Conservation (phyloP, 495 filamentous ascomycete species). For the Niebla homalea region DNA sequence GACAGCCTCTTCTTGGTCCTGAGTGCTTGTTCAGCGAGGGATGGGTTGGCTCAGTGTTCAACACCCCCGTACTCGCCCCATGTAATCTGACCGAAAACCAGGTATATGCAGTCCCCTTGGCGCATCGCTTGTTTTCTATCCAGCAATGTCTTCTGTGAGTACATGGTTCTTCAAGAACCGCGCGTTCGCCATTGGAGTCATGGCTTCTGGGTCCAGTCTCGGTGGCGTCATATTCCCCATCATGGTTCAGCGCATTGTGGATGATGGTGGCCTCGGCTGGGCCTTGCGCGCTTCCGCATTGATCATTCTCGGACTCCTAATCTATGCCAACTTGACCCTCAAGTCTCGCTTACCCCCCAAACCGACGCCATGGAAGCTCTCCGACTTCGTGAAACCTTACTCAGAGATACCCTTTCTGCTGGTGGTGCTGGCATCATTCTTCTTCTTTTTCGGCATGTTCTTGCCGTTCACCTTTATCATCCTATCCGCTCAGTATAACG, state of each 20-base stretch:
- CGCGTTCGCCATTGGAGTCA: slow-evolving; percentile 47
- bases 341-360: slow-evolving; percentile 48
- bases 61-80: neutral
- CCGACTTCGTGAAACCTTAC: slow-evolving; percentile 47
- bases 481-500: slow-evolving; percentile 39
- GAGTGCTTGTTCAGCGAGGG: too few species aligned
- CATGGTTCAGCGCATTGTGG: slow-evolving; percentile 53
- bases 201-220: slow-evolving; percentile 51
- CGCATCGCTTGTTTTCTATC: slow-evolving; percentile 49
- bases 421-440: slow-evolving; percentile 24
- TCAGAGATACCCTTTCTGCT: slow-evolving; percentile 31
- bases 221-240: slow-evolving; percentile 43
- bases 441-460: slow-evolving; percentile 62
- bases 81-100: slow-evolving; percentile 9
- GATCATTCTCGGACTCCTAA: slow-evolving; percentile 49
- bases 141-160: slow-evolving; percentile 42
- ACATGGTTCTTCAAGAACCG: slow-evolving; percentile 58
- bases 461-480: slow-evolving; percentile 52
- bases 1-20: too few species aligned
- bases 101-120: slow-evolving; percentile 35
- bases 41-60: too few species aligned
- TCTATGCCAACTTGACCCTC: slow-evolving; percentile 49
- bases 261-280: slow-evolving; percentile 56
- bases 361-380: slow-evolving; percentile 36
- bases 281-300: slow-evolving; percentile 51